Percentiles rank a stretch among this genome's conserved stretches.
phyloP scores from a whole-genome alignment of 352 stramenopile genomes.

The Globisporangium recalcitrans region DNA sequence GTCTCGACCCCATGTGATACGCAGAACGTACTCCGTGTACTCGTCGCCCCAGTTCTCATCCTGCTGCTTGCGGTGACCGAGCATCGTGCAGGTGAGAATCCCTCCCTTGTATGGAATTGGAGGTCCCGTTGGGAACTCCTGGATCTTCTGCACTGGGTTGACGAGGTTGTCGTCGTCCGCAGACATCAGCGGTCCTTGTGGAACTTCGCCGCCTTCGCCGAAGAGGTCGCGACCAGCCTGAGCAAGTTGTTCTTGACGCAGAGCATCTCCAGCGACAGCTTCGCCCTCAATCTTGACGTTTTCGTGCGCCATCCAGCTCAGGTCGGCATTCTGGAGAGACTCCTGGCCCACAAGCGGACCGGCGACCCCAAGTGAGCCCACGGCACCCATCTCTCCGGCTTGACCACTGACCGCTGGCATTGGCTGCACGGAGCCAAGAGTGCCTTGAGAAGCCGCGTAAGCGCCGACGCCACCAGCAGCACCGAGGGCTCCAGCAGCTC shows the following conservation, averaged over 20 bases:
- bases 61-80: conserved; percentile 85
- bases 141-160: conserved; percentile 82
- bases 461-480: conserved; percentile 43
- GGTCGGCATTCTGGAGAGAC: conserved; percentile 74
- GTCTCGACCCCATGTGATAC: conserved; percentile 83
- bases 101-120: conserved; percentile 89
- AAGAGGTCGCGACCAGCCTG: conserved; percentile 84
- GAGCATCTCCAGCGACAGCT: conserved; percentile 60
- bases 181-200: conserved; percentile 74
- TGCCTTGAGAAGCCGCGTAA: conserved; percentile 47
- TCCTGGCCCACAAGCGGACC: conserved; percentile 74
- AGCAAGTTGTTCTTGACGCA: conserved; percentile 77
- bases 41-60: conserved; percentile 88
- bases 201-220: conserved; percentile 72
- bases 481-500: conserved; percentile 52
- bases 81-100: conserved; percentile 86
- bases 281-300: conserved; percentile 76
- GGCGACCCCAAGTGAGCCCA: conserved; percentile 70
- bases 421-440: conserved; percentile 66
- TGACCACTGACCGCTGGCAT: conserved; percentile 58
- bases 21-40: conserved; percentile 88
- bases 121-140: conserved; percentile 86
- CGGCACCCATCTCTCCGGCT: conserved; percentile 66
- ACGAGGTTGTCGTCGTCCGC: conserved; percentile 84
- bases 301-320: conserved; percentile 84